Evolutionary conservation across 768 basidiomycete species (phyloP).

Genomic region (Suillus sp.): DNA sequence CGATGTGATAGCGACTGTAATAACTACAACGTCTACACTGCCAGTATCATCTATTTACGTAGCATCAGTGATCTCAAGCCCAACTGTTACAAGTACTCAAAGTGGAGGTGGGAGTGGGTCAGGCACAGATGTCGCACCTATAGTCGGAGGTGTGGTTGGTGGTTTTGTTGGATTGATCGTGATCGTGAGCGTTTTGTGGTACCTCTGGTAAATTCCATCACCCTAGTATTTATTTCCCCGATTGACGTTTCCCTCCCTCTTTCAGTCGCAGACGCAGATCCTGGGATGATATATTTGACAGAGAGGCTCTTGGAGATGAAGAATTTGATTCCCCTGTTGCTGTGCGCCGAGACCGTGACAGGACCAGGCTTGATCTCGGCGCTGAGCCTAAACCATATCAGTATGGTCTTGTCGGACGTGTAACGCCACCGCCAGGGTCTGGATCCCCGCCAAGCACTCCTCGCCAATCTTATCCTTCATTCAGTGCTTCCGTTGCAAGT

Average conservation of each 20-base stretch:
- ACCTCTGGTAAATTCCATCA: constrained; percentile 44
- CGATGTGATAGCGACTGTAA: constrained; percentile 35
- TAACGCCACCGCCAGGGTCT: constrained; percentile 30
- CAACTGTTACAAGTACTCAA: constrained; percentile 17
- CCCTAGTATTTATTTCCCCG: constrained; percentile 8
- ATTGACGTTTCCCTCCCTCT: constrained; percentile 15
- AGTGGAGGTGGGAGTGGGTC: constrained; percentile 20
- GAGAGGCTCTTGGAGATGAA: constrained; percentile 35
- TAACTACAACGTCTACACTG: constrained; percentile 41
- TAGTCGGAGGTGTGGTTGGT: constrained; percentile 56
- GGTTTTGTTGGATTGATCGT: constrained; percentile 54
- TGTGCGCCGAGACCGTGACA: constrained; percentile 24
- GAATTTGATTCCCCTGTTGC: constrained; percentile 22
- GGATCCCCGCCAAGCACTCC: constrained; percentile 36
- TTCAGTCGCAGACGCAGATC: constrained; percentile 45
- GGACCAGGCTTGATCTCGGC: constrained; percentile 31
- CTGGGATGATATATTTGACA: constrained; percentile 57
- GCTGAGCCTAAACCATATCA: constrained; percentile 59
- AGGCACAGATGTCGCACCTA: constrained; percentile 42
- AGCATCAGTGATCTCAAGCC: constrained; percentile 18
- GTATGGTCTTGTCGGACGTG: constrained; percentile 61
- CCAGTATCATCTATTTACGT: constrained; percentile 35
- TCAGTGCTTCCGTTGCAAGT: constrained; percentile 15
- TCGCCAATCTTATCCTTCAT: constrained; percentile 2
- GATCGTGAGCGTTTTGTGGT: constrained; percentile 50